Base-by-base conservation (phyloP, 495 filamentous ascomycete genomes). In the Lasiosphaeria hispida region DNA sequence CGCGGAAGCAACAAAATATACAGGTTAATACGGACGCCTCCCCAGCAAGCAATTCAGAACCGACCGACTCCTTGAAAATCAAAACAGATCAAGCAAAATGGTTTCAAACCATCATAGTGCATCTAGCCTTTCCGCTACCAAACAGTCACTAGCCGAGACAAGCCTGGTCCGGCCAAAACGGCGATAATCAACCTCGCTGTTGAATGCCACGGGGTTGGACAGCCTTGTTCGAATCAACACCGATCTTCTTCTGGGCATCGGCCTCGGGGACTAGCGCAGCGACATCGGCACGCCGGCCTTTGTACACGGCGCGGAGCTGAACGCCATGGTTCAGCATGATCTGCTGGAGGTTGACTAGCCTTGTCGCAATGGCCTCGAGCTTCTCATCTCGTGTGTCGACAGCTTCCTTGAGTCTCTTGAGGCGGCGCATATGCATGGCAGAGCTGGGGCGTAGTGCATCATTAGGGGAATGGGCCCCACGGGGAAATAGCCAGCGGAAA, bases 271-370 rank as follows among this genome's bases (percentile, higher is more conserved):
- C 34, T n/a, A 63, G 4, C 40, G n/a, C 15, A 35, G 40, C 37
- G n/a, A 67, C 40, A 34, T 69, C 64, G 39, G 48, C 49, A 15
- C 49, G 35, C 5, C 66, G 64, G 4, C 60, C 67, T n/a, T 60
- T 19, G 14, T 71, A 69, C 40, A 71, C 48, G 9, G 59, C 63
- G 17, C 48, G 41, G 37, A 71, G 52, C 40, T 64, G 69, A 4
- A 60, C 42, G 5, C 57, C 67, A 15, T 66, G 62, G 17, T 66
- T 66, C 19, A 58, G n/a, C 55, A 60, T 55, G 17, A 63, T 17
- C 37, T 45, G 58, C 47, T 60, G 69, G 49, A 64, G 41, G 43
- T 65, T 60, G 37, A 14, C 59, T 34, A 71, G 53, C 54, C 51
- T 63, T 13, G 53, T 48, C 34, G 57, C 48, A 19, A 71, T 66